Percentiles rank a stretch among this genome's conserved stretches.
Conservation (phyloP, 257 asterid species). For the Solanum tacnaense region DNA sequence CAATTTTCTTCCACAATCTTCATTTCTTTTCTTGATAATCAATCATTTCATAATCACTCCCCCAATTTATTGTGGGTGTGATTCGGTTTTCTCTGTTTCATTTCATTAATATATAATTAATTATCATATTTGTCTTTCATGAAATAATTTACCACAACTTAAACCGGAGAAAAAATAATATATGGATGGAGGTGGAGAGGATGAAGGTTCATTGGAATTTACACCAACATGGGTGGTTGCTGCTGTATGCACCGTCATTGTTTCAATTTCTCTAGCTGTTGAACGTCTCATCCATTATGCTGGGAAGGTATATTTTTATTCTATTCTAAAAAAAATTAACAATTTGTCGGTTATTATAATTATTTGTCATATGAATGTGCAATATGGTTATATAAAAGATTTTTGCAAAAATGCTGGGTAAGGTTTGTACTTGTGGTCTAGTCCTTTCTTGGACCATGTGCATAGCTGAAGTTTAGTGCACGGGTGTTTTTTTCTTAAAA, state of each 20-base stretch:
- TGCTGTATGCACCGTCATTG: conserved; percentile 30
- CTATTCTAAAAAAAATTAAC: neutral
- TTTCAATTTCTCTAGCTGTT: conserved; percentile 20
- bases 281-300: conserved; percentile 26
- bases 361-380: neutral
- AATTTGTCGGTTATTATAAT: neutral
- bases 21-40: neutral
- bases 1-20: neutral
- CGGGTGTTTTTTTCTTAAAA: too few species aligned
- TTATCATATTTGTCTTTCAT: neutral
- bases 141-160: neutral
- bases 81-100: neutral
- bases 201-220: conserved; percentile 21
- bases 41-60: neutral
- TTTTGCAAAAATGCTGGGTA: neutral
- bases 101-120: neutral
- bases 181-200: conserved; percentile 19
- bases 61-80: neutral
- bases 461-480: neutral
- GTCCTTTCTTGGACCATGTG: neutral
- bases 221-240: conserved; percentile 45
- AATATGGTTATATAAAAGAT: neutral
- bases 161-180: neutral
- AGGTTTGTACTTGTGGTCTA: neutral
- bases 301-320: conserved; percentile 14